phyloP scores from a whole-genome alignment of 345 rosid species.

The Salix brachista region DNA sequence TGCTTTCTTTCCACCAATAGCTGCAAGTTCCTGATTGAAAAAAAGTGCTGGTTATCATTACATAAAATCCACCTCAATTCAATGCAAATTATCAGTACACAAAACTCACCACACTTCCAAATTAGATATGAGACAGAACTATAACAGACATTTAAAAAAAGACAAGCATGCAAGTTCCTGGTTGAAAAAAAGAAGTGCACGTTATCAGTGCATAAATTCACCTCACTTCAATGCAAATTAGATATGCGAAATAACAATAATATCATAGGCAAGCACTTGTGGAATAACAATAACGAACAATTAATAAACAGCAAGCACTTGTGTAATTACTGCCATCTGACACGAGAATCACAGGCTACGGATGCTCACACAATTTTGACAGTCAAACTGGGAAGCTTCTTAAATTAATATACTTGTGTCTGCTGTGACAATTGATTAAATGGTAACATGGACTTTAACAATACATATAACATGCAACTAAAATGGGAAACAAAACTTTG shows the following conservation, averaged over 20 bases:
- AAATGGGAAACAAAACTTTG: neutral
- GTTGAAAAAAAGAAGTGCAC: neutral
- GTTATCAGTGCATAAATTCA: neutral
- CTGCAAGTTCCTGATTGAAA: constrained; percentile 65
- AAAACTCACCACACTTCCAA: neutral
- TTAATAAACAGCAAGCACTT: neutral
- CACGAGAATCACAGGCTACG: neutral
- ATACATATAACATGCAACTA: neutral
- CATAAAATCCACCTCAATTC: neutral
- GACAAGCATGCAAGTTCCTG: neutral
- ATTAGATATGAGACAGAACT: neutral
- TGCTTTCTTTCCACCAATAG: constrained; percentile 67
- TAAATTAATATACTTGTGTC: neutral
- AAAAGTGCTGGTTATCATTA: neutral
- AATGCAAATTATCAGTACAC: neutral
- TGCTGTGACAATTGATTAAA: neutral
- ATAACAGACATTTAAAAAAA: neutral
- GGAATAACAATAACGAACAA: neutral
- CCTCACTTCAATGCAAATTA: neutral
- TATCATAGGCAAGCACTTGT: neutral
- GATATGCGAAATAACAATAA: neutral
- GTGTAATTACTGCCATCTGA: neutral
- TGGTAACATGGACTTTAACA: neutral
- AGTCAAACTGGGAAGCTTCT: neutral
- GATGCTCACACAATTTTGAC: neutral